Conservation (phyloP, 139 green algal species). For the Auxenochlorella protothecoides region DNA sequence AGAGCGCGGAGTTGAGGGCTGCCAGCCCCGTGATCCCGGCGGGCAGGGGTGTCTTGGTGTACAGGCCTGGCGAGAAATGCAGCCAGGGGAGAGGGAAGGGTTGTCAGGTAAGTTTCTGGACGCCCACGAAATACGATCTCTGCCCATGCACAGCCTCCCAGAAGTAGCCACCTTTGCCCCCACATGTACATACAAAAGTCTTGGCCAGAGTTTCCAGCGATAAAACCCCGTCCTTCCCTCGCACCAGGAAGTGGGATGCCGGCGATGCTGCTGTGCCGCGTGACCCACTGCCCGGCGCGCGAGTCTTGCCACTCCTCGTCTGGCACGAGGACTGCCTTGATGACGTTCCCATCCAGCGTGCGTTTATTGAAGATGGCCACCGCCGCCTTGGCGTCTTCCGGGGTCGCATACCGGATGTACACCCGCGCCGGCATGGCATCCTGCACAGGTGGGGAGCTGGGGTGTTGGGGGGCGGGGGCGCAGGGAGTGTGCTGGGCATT, state of each 20-base stretch:
- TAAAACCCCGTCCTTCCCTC: no score
- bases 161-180: no score
- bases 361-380: conserved; percentile 42
- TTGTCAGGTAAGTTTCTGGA: no score
- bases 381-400: conserved; percentile 26
- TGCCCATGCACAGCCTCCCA: no score
- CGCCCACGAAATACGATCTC: no score
- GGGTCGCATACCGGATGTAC: conserved; percentile 51
- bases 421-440: conserved; percentile 34
- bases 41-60: conserved; percentile 20
- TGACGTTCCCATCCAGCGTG: conserved; percentile 60
- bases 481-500: no score
- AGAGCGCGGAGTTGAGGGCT: conserved; percentile 30
- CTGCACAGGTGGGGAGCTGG: not conserved
- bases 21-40: conserved; percentile 30
- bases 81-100: no score
- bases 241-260: conserved; percentile 22
- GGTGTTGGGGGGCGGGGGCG: no score
- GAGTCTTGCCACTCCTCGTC: conserved; percentile 54
- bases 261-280: conserved; percentile 9
- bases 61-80: conserved; percentile 16
- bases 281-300: conserved; percentile 51
- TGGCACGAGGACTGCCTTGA: conserved; percentile 37
- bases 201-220: no score
- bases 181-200: no score